Conservation (phyloP, 768 basidiomycete species). For the Neoboletus magnificus region DNA sequence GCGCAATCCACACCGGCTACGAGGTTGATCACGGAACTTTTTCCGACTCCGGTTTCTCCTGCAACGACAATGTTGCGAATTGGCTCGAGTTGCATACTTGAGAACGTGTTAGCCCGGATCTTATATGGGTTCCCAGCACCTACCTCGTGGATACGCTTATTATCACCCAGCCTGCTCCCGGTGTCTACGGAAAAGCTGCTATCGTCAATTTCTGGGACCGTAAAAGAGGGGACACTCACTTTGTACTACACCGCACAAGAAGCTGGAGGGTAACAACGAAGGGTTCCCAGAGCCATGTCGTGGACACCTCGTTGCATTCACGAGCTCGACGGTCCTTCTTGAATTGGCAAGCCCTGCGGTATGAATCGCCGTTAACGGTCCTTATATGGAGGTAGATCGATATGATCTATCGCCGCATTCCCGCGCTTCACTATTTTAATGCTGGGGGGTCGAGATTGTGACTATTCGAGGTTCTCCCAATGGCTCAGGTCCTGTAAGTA, state of each 20-base stretch:
- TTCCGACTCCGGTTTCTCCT: conserved; percentile 31
- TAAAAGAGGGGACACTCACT: neutral
- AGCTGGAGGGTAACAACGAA: conserved; percentile 1
- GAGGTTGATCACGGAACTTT: conserved; percentile 32
- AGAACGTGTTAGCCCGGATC: conserved; percentile 5
- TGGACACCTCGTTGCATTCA: conserved; percentile 23
- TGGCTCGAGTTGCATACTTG: conserved; percentile 8
- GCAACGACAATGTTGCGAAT: conserved; percentile 28
- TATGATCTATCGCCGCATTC: conserved; percentile 13
- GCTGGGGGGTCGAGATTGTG: neutral
- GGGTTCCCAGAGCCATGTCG: conserved; percentile 9
- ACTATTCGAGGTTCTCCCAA: neutral
- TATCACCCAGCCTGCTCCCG: conserved; percentile 4
- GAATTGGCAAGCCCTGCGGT: conserved; percentile 20
- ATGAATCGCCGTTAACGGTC: neutral
- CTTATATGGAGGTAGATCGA: conserved; percentile 12
- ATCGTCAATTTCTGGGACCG: neutral
- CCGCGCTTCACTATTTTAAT: conserved; percentile 4
- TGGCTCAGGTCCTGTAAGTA: neutral
- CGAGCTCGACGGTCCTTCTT: conserved; percentile 15
- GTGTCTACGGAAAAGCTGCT: neutral
- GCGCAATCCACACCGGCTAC: conserved; percentile 23
- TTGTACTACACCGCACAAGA: neutral
- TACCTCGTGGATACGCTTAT: conserved; percentile 4
- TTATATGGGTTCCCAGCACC: neutral